Evolutionary conservation across 805 yeast species (phyloP), one percentile per base, ranked within the genome.

Genomic region (Lipomyces sp.): DNA sequence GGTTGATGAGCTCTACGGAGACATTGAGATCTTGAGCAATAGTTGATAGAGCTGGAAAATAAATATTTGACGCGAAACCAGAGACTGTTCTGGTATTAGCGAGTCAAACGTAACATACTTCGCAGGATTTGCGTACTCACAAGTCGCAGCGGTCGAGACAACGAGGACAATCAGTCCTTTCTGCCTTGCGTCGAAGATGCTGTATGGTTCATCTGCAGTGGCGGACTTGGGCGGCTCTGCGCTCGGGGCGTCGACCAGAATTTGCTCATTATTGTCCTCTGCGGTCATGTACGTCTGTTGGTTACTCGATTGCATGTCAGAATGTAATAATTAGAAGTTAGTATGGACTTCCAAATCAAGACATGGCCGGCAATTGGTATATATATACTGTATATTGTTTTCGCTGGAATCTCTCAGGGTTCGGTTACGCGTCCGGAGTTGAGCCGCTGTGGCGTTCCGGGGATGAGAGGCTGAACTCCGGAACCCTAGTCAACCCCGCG

Each of bases 21-120:
- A 88, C 83, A 55, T 81, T 57, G 72, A 92, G 90, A 30, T 85
- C 76, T 0, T 75, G 69, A 59, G 86, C 84, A 8, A 92, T 78
- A 4, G 82, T 80, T 0, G 87, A 84, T n/a, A 92, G 76, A 0
- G 90, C 91, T 0, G 96, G 96, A 77, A 89, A 88, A 74, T 90
- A 92, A 11, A 91, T 90, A 0, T 96, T 90, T 70, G 87, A 84
- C 0, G 93, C 86, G 4, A 90, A 80, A 0, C 93, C 80, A 0
- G 95, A 89, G 80, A 89, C 24, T 24, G 1, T 24, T 24, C 24
- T 24, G 24, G 24, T 24, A 24, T 24, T 24, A 24, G 24, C 24
- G 24, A 24, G 24, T 24, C 24, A 24, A 24, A 24, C 24, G 24
- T 24, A 24, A 24, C 24, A 24, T 24, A 24, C 24, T 24, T 24